Conservation (phyloP, 345 rosid genomes). For the Conringia planisiliqua region DNA sequence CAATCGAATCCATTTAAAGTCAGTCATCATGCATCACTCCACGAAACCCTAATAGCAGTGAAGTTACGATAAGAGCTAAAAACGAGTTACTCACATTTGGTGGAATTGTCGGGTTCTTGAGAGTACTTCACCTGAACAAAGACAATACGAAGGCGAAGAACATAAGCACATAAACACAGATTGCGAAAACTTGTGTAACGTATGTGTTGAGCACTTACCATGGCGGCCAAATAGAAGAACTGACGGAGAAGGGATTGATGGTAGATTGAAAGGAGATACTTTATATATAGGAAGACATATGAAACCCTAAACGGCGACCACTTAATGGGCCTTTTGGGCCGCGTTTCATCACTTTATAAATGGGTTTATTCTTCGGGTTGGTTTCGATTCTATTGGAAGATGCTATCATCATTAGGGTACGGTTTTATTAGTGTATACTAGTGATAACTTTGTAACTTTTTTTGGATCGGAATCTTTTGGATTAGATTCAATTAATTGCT, state of each 20-base stretch:
- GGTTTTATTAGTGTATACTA: too few relatives aligned
- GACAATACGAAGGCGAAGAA: background rate
- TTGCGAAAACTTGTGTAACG: background rate
- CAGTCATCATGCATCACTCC: background rate
- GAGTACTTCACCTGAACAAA: slow-evolving; percentile 84
- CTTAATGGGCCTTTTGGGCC: slow-evolving; percentile 2
- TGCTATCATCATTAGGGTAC: too few relatives aligned
- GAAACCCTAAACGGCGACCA: slow-evolving; percentile 23
- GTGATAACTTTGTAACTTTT: too few relatives aligned
- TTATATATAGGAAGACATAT: background rate
- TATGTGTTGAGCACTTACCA: slow-evolving; percentile 13
- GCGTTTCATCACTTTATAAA: background rate
- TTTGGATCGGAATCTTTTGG: too few relatives aligned
- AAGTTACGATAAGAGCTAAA: background rate
- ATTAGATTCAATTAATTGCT: too few relatives aligned
- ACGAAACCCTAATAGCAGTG: background rate
- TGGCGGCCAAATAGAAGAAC: background rate
- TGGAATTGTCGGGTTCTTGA: slow-evolving; percentile 81
- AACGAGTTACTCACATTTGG: slow-evolving; percentile 55
- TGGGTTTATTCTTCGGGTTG: background rate
- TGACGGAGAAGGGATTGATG: background rate
- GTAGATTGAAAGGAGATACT: background rate
- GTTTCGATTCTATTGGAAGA: background rate
- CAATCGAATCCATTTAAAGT: background rate
- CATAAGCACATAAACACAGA: background rate